phyloP scores from a whole-genome alignment of 78 protist genomes.

The slime mould (Dictyostelium discoideum) region DNA sequence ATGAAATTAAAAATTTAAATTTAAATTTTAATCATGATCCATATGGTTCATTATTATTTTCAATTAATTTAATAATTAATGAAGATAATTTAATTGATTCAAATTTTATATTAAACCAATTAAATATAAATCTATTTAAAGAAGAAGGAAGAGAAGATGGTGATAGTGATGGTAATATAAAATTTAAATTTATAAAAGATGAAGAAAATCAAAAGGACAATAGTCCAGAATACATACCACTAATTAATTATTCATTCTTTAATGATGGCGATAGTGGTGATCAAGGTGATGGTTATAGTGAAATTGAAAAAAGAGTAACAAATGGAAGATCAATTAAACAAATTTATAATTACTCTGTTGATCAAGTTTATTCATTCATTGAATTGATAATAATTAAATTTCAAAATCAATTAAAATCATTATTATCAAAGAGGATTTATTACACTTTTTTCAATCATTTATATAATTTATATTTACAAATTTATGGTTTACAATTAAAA shows the following conservation, averaged over 20 bases:
- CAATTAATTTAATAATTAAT: not conserved
- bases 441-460: not conserved
- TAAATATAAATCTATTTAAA: not conserved
- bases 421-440: not conserved
- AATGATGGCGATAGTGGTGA: not conserved
- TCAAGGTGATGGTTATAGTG: not conserved
- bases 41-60: not conserved
- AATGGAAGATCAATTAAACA: not conserved
- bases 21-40: not conserved
- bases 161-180: not conserved
- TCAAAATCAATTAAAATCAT: not conserved
- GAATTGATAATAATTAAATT: not conserved
- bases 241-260: not conserved
- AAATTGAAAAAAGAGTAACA: not conserved
- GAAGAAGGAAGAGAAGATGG: not conserved
- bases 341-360: not conserved
- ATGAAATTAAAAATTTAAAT: not conserved
- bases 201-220: not conserved
- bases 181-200: not conserved
- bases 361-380: not conserved
- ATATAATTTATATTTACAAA: not conserved
- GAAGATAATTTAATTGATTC: not conserved
- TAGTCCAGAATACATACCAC: not conserved
- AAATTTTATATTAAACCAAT: not conserved
- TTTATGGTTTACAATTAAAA: not conserved